These are phyloP conservation scores for Extremus antarcticus DNA, from an alignment of 495 filamentous ascomycete species.

Conservation along the genomic window DNA sequence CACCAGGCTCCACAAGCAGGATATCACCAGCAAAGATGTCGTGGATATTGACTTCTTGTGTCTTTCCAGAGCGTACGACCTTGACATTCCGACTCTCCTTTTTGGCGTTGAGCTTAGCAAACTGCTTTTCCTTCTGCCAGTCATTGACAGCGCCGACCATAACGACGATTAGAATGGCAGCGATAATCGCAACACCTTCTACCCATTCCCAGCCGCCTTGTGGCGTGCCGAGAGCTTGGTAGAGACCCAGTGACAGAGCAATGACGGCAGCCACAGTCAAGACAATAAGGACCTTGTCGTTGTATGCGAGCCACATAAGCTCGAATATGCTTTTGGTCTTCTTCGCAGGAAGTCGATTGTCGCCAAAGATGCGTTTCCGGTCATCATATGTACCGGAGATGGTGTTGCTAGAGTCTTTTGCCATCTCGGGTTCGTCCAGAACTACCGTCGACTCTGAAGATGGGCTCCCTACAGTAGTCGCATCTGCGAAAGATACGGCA, in stretches of 20 bases:
- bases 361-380: conserved; percentile 56
- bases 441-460: conserved; percentile 12
- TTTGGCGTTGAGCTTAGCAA: conserved; percentile 37
- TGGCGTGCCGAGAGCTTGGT: conserved; percentile 44
- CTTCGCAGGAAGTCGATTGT: conserved; percentile 59
- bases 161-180: conserved; percentile 35
- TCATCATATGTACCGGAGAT: conserved; percentile 41
- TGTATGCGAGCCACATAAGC: conserved; percentile 72
- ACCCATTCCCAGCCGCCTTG: conserved; percentile 34
- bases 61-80: conserved; percentile 64
- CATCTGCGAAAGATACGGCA: conserved; percentile 62
- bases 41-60: conserved; percentile 64
- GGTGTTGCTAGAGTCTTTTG: not conserved
- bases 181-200: conserved; percentile 40
- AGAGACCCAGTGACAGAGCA: conserved; percentile 72
- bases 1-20: conserved; percentile 74
- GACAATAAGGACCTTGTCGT: conserved; percentile 73
- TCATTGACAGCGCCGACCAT: conserved; percentile 36
- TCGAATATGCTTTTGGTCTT: conserved; percentile 62
- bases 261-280: conserved; percentile 69
- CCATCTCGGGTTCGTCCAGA: conserved; percentile 3
- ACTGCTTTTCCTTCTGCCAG: conserved; percentile 38
- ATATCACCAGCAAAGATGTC: conserved; percentile 80
- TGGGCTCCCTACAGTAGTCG: conserved; percentile 22
- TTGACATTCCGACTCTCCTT: conserved; percentile 53